Percentiles rank a stretch among this genome's conserved stretches.
phyloP scores from a whole-genome alignment of 345 rosid genomes.

The Pistacia integerrima region DNA sequence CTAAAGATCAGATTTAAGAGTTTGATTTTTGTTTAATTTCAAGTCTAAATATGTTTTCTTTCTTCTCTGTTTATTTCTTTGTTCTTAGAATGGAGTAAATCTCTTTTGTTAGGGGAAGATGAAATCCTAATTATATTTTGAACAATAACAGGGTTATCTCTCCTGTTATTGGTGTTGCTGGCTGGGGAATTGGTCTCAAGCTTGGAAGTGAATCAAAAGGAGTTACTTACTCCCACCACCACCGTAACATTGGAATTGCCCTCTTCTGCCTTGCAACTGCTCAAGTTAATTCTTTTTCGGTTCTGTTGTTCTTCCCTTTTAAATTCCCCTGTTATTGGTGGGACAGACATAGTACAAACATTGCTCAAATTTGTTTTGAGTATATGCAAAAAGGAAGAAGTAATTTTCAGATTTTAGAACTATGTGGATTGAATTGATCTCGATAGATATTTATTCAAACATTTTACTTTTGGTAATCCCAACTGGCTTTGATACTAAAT shows the following conservation, averaged over 20 bases:
- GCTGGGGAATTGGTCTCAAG: conserved; percentile 89
- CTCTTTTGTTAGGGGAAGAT: no score
- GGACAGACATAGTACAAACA: not conserved
- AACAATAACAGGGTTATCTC: no score
- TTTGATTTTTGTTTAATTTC: no score
- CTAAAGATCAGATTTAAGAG: no score
- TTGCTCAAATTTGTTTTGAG: not conserved
- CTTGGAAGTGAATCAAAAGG: conserved; percentile 74
- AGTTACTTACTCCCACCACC: conserved; percentile 27
- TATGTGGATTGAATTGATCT: conserved; percentile 1
- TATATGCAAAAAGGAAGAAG: not conserved
- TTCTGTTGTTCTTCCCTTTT: not conserved
- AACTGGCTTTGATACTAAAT: not conserved
- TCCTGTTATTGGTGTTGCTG: conserved; percentile 67
- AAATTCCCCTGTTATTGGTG: not conserved
- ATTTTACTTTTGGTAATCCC: not conserved
- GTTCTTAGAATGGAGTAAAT: no score
- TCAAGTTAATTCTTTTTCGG: conserved; percentile 52
- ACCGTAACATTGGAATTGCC: conserved; percentile 72
- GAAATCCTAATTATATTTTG: no score
- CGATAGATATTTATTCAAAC: not conserved
- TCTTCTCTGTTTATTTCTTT: no score
- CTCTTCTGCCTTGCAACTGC: conserved; percentile 69
- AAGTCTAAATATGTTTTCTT: no score
- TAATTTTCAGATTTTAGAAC: not conserved